Base-by-base conservation (phyloP, 2,329 filamentous ascomycete species). In the Septoria linicola region DNA sequence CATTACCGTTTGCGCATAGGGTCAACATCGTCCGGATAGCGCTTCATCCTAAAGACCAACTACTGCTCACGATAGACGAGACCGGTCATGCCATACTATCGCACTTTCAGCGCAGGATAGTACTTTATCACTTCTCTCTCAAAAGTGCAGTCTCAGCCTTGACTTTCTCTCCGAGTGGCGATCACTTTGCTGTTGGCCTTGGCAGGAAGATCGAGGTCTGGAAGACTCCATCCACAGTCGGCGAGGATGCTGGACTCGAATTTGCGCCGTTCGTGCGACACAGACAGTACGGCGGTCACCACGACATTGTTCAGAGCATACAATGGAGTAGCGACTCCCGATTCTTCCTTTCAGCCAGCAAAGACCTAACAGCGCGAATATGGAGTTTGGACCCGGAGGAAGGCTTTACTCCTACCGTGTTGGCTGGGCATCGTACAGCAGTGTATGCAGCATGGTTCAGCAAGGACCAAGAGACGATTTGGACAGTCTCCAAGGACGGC, bases 371-470 rank as follows among this genome's bases (percentile, higher is more conserved):
- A 0, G 87, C 89, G 32, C 82, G 91, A 67, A 88, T 99, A 82
- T 99, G 92, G 92, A 97, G 91, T 68, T 74, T 96, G 59, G 81
- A 95, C 60, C 80, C 84, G 1, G 89, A 96, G 64, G 88, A 92
- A 54, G 88, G 87, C 1, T 97, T 97, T 70, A 82, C 84, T 42
- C 90, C 92, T 0, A 99, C 93, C 1, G 89, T 91, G 13, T 74
- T 99, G 55, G 86, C 89, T 3, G 93, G 93, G 1, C 95, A 99
- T 72, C 85, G 90, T 68, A 90, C 96, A 70, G 85, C 82, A 13
- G 88, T 99, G 2, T 80, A 95, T 48, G 89, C 87, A n/a, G 91
- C 91, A n/a, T 99, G 90, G 84, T 99, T 99, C 68, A 95, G 91
- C 0, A 84, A 87, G 55, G 85, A 95, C 62, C 93, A 99, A 68